Percentiles rank a stretch among this genome's conserved stretches.
Conservation (phyloP, 768 basidiomycete genomes). For the Tubosaeta sp. region DNA sequence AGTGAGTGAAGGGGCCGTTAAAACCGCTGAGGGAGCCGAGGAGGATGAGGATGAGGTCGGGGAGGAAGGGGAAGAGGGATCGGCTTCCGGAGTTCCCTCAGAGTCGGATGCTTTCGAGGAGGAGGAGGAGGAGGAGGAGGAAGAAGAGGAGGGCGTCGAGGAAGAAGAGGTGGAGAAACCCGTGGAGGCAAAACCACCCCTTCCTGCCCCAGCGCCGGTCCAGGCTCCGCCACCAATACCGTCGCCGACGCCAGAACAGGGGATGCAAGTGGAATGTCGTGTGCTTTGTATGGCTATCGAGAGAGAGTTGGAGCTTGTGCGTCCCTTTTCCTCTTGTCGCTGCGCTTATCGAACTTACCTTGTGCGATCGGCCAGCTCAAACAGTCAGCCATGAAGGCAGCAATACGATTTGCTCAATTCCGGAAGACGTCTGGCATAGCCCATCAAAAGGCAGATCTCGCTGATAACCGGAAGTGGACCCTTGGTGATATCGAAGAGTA, state of each 20-base stretch:
- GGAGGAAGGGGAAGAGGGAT: slow-evolving; percentile 23
- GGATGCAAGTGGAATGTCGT: slow-evolving; percentile 65
- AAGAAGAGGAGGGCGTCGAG: slow-evolving; percentile 6
- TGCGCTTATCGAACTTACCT: neutral
- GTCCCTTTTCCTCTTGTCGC: slow-evolving; percentile 22
- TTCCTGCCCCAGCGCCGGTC: slow-evolving; percentile 10
- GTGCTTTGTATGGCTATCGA: slow-evolving; percentile 43
- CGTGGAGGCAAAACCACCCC: slow-evolving; percentile 22
- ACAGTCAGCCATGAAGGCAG: slow-evolving; percentile 35
- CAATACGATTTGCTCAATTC: slow-evolving; percentile 33
- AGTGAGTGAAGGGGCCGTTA: neutral
- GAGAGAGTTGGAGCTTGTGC: slow-evolving; percentile 57
- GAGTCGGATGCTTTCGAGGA: neutral
- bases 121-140: neutral
- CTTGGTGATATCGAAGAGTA: slow-evolving; percentile 51
- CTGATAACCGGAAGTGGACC: slow-evolving; percentile 47
- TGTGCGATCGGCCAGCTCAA: slow-evolving; percentile 36
- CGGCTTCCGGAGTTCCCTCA: slow-evolving; percentile 6
- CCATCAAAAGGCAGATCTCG: slow-evolving; percentile 43
- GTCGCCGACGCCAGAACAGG: slow-evolving; percentile 40
- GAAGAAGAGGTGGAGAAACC: slow-evolving; percentile 20
- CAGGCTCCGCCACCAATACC: slow-evolving; percentile 7
- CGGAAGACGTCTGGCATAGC: slow-evolving; percentile 35
- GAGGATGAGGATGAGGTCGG: slow-evolving; percentile 20
- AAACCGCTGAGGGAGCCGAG: slow-evolving; percentile 25